Conservation (phyloP, 306 rosid species). For the Arachis stenosperma region DNA sequence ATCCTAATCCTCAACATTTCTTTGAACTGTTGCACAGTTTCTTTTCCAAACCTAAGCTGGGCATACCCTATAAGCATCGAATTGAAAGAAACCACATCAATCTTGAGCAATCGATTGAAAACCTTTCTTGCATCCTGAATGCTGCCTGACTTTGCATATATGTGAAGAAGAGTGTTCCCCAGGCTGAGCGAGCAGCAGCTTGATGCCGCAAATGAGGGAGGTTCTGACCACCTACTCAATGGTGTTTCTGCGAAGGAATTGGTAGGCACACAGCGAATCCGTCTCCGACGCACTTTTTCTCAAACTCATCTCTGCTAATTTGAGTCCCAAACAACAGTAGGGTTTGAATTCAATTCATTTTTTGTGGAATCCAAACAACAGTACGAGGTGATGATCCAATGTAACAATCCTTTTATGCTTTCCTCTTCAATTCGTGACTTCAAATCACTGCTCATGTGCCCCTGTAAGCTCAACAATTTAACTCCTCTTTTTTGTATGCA, state of each 20-base stretch:
- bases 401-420: background rate
- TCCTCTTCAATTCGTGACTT: background rate
- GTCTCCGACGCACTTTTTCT: no score
- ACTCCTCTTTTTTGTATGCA: background rate
- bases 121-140: conserved; percentile 56
- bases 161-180: conserved; percentile 60
- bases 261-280: no score
- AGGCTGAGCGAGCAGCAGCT: background rate
- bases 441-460: conserved; percentile 18
- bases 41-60: conserved; percentile 57
- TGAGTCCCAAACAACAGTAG: no score
- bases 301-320: no score
- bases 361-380: background rate
- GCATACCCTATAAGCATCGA: conserved; percentile 61
- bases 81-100: conserved; percentile 58
- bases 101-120: conserved; percentile 43
- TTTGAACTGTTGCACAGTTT: conserved; percentile 50
- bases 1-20: conserved; percentile 45
- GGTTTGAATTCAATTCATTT: no score
- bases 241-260: no score
- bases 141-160: conserved; percentile 58
- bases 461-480: background rate
- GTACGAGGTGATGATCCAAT: conserved; percentile 35
- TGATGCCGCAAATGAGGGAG: no score
- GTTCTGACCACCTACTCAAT: no score